phyloP scores from a whole-genome alignment of 129 eudicot genomes.

The Deinandra increscens region DNA sequence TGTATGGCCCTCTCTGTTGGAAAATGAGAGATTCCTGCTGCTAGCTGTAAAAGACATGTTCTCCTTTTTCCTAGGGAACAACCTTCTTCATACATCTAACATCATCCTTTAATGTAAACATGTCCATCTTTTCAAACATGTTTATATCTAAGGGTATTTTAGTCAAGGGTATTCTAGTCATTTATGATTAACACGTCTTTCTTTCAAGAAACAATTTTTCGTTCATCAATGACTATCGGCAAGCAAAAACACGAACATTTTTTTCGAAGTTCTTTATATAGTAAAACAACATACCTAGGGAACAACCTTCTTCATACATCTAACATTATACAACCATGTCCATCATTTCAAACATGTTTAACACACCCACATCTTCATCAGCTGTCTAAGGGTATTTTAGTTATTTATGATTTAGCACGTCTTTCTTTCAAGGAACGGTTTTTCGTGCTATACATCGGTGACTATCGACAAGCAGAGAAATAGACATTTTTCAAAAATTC shows the following conservation, averaged over 20 bases:
- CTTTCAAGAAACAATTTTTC: no score
- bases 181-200: no score
- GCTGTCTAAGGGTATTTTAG: slow-evolving; percentile 13
- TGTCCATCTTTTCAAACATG: background rate
- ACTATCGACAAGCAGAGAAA: background rate
- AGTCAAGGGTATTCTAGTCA: no score
- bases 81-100: slow-evolving; percentile 15
- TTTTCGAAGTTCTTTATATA: no score
- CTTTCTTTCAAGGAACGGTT: background rate
- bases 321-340: background rate
- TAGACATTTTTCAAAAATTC: background rate
- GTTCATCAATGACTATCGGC: no score
- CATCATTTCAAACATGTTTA: no score
- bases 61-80: slow-evolving; percentile 5
- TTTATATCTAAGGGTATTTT: no score
- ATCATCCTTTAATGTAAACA: background rate
- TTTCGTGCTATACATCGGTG: background rate
- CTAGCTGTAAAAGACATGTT: slow-evolving; percentile 29
- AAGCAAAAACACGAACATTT: no score
- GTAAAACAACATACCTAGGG: no score
- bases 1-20: slow-evolving; percentile 21
- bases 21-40: slow-evolving; percentile 19
- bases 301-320: slow-evolving; percentile 19
- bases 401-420: background rate
- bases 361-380: no score